Conservation (phyloP, 2,329 filamentous ascomycete species). For the Plenodomus biglobosus region DNA sequence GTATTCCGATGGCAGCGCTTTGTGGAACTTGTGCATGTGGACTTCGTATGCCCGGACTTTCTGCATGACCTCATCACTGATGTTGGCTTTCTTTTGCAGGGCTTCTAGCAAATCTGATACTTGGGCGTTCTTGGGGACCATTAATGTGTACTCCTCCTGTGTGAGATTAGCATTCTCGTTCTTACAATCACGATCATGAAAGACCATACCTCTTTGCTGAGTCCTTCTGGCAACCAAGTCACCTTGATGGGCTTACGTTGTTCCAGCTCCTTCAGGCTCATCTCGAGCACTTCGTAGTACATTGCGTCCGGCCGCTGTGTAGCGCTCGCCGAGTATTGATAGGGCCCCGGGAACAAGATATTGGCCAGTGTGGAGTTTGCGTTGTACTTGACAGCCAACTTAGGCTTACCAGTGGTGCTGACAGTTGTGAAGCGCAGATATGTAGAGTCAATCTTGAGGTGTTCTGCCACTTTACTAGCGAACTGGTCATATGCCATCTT, state of each 20-base stretch:
- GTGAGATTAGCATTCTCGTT: constrained; percentile 19
- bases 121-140: constrained; percentile 83
- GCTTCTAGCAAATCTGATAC: constrained; percentile 76
- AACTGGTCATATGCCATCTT: constrained; percentile 91
- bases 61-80: constrained; percentile 73
- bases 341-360: constrained; percentile 72
- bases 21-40: constrained; percentile 80
- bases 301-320: constrained; percentile 75
- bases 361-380: constrained; percentile 69
- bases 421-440: constrained; percentile 92
- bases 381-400: constrained; percentile 73
- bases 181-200: not conserved
- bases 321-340: constrained; percentile 67
- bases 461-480: constrained; percentile 77
- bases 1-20: constrained; percentile 69
- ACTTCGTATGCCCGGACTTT: constrained; percentile 81
- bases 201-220: constrained; percentile 78
- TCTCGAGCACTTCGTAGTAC: constrained; percentile 91
- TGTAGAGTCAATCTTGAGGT: constrained; percentile 75
- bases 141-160: constrained; percentile 75
- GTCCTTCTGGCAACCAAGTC: constrained; percentile 82
- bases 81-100: constrained; percentile 76
- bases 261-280: constrained; percentile 89
- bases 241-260: constrained; percentile 87
- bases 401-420: constrained; percentile 76